Conservation (phyloP, 2,329 filamentous ascomycete species). For the Albophoma yamanashiensis region DNA sequence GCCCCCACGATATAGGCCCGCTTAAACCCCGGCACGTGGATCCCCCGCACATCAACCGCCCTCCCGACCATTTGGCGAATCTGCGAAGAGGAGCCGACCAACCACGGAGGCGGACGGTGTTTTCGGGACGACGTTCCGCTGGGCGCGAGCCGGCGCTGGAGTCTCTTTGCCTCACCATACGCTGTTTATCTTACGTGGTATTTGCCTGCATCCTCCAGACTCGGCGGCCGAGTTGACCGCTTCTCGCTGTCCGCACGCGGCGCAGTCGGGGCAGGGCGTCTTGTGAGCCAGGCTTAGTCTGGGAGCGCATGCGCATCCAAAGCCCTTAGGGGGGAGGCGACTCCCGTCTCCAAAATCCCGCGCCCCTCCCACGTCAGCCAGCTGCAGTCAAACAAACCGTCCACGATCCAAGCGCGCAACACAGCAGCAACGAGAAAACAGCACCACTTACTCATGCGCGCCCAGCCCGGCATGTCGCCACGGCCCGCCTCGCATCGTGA, state of each 20-base stretch:
- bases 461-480: too few relatives aligned
- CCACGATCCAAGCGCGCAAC: too few relatives aligned
- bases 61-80: neutral
- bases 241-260: neutral
- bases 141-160: neutral
- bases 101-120: neutral
- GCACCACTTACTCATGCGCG: too few relatives aligned
- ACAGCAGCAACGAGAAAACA: too few relatives aligned
- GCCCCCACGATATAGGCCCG: neutral
- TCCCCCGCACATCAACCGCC: neutral
- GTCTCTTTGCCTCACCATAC: neutral
- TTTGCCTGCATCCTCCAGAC: neutral
- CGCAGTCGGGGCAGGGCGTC: neutral
- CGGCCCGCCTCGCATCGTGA: neutral
- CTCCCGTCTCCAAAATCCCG: neutral
- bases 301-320: neutral
- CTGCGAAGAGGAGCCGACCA: neutral
- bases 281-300: neutral
- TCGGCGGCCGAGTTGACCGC: neutral
- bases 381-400: too few relatives aligned
- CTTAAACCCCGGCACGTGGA: neutral
- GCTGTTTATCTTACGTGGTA: neutral
- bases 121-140: neutral
- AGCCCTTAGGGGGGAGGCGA: neutral
- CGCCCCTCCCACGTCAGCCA: neutral